Conservation (phyloP, 257 asterid genomes). For the Asclepias syriaca region DNA sequence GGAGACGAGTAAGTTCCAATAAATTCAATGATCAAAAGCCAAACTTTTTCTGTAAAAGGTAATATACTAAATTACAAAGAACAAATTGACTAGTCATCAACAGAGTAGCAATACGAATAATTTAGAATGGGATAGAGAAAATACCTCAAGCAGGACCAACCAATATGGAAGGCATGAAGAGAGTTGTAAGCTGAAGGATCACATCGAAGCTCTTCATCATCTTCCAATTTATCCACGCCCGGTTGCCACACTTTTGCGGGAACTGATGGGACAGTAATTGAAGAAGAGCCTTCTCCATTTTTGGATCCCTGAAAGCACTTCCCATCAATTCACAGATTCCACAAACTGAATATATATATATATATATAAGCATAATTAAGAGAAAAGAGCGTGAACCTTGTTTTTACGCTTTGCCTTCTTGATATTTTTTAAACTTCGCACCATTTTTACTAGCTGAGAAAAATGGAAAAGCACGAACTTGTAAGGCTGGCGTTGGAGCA, state of each 20-base stretch:
- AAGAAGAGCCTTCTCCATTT: conserved; percentile 62
- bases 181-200: conserved; percentile 86
- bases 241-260: conserved; percentile 89
- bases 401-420: conserved; percentile 65
- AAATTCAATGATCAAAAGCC: neutral
- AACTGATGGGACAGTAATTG: conserved; percentile 36
- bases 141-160: conserved; percentile 95
- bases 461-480: neutral
- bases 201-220: conserved; percentile 91
- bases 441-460: conserved; percentile 32
- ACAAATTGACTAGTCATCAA: neutral
- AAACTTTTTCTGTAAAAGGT: neutral
- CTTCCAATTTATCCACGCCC: conserved; percentile 77
- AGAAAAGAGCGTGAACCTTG: conserved; percentile 37
- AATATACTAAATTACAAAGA: too few relatives aligned
- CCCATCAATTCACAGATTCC: neutral
- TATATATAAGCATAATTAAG: neutral
- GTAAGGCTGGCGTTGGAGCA: neutral
- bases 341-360: neutral
- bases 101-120: neutral
- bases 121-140: neutral
- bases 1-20: neutral
- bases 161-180: conserved; percentile 76
- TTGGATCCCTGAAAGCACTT: conserved; percentile 34
- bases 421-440: conserved; percentile 64